These are phyloP conservation scores for Quercus alba DNA, from an alignment of 306 rosid species.

Conservation along the genomic window DNA sequence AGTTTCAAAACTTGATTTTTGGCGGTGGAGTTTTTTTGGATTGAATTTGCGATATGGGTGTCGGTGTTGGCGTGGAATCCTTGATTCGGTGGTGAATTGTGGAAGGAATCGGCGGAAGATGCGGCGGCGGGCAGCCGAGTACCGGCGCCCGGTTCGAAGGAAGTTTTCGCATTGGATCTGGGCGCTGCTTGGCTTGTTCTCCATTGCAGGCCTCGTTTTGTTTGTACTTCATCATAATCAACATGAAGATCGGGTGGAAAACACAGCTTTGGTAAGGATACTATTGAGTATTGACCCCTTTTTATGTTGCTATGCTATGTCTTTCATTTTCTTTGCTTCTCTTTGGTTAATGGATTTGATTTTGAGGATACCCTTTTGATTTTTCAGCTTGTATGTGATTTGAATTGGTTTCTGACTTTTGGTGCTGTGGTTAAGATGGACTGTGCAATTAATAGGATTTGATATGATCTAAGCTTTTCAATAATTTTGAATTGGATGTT, in stretches of 20 bases:
- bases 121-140: constrained; percentile 98
- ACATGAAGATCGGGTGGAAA: constrained; percentile 68
- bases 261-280: constrained; percentile 49
- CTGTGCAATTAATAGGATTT: not conserved
- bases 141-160: constrained; percentile 96
- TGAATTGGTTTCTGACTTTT: constrained; percentile 1
- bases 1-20: constrained; percentile 27
- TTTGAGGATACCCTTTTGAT: constrained; percentile 3
- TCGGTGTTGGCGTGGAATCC: not conserved
- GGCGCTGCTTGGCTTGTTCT: constrained; percentile 64
- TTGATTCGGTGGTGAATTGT: constrained; percentile 38
- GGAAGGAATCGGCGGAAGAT: constrained; percentile 50
- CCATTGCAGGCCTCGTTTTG: constrained; percentile 56
- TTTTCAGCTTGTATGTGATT: not conserved
- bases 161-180: constrained; percentile 92
- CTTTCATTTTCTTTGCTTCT: not conserved
- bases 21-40: constrained; percentile 23
- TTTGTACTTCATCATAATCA: constrained; percentile 83
- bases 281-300: no score
- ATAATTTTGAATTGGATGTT: not conserved
- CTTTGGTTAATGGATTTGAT: constrained; percentile 1
- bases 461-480: not conserved
- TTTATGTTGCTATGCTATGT: not conserved
- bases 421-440: not conserved
- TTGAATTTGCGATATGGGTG: constrained; percentile 31